Conservation (phyloP, 257 asterid species). For the Ehretia macrophylla region DNA sequence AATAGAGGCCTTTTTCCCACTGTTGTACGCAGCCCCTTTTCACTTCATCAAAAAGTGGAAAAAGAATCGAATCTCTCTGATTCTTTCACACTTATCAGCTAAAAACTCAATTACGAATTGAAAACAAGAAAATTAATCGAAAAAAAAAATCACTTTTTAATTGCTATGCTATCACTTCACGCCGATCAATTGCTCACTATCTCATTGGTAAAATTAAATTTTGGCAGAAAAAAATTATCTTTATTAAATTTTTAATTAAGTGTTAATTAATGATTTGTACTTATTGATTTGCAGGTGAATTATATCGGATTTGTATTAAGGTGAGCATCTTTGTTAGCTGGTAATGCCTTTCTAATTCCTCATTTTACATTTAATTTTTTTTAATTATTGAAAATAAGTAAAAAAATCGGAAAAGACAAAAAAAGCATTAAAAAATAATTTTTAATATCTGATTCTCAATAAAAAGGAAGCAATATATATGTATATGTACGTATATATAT, state of each 20-base stretch:
- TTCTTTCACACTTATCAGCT: background rate
- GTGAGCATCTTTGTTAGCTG: background rate
- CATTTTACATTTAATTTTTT: too few species aligned
- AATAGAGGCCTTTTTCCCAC: too few species aligned
- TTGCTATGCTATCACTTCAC: background rate
- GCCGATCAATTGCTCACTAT: too few species aligned
- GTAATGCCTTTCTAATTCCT: background rate
- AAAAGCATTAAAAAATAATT: background rate
- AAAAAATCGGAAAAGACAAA: too few species aligned
- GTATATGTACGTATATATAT: too few species aligned
- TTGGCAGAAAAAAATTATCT: background rate
- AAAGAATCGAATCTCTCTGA: background rate
- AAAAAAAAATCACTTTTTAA: too few species aligned
- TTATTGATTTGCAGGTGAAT: background rate
- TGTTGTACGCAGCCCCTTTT: too few species aligned
- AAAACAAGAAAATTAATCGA: background rate
- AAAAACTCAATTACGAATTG: background rate
- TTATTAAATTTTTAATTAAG: too few species aligned
- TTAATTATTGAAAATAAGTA: background rate
- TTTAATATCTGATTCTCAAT: conserved; percentile 3
- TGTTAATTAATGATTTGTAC: background rate
- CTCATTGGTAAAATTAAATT: too few species aligned
- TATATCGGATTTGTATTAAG: background rate
- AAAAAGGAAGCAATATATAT: background rate
- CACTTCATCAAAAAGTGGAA: too few species aligned